A percentile compares a stretch with the other conserved stretches of the same genome.
Conservation (phyloP, 331 rosid genomes). For the Acacia pycnantha region DNA sequence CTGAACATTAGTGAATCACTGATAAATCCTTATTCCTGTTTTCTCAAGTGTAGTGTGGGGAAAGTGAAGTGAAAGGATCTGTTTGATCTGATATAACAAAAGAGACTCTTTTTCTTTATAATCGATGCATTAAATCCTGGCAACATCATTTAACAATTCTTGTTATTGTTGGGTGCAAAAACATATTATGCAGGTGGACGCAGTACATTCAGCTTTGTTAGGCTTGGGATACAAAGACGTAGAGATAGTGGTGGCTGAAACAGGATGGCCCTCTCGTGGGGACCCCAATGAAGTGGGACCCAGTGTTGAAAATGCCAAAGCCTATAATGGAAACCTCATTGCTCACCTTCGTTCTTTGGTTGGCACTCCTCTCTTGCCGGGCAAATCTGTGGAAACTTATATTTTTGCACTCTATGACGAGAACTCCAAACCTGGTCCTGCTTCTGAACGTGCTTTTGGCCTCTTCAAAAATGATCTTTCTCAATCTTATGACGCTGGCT, state of each 20-base stretch:
- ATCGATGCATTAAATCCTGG: background rate
- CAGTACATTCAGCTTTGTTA: slow-evolving; percentile 72
- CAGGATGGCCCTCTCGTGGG: slow-evolving; percentile 91
- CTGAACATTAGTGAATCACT: too few species aligned
- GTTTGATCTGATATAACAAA: background rate
- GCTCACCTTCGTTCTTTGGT: slow-evolving; percentile 83
- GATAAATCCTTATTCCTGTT: too few species aligned
- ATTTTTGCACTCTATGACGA: slow-evolving; percentile 88
- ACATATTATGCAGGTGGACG: slow-evolving; percentile 63
- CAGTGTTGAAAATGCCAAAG: slow-evolving; percentile 72
- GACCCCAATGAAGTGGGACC: slow-evolving; percentile 76
- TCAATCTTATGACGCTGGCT: slow-evolving; percentile 70
- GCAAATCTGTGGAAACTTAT: slow-evolving; percentile 77
- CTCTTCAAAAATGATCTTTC: slow-evolving; percentile 66
- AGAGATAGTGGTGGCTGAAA: slow-evolving; percentile 84
- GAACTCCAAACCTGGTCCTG: slow-evolving; percentile 67
- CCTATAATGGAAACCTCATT: slow-evolving; percentile 86
- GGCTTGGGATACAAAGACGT: slow-evolving; percentile 58
- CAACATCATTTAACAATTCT: too few species aligned
- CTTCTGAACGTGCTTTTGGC: slow-evolving; percentile 79
- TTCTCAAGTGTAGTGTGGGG: background rate
- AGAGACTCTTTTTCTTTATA: background rate
- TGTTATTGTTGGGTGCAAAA: background rate
- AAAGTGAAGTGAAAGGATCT: background rate
- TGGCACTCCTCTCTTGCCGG: slow-evolving; percentile 93